Conservation (phyloP, 371 early-diverging fungal species). For the Saksenaea oblongispora region DNA sequence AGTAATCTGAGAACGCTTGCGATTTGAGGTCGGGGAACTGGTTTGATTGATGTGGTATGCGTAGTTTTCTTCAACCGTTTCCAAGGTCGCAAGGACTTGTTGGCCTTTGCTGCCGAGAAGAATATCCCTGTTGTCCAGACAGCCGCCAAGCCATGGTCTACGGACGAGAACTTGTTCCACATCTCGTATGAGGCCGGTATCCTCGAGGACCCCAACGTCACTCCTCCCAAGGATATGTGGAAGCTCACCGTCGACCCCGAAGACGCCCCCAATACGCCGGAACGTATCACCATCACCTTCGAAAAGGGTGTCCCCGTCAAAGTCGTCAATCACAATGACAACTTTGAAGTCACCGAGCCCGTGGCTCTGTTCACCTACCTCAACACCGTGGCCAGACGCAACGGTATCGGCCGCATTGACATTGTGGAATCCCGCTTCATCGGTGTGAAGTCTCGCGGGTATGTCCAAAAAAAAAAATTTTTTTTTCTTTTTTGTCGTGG, state of each 20-base stretch:
- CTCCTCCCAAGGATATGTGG: slow-evolving; percentile 98
- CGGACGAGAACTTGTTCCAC: slow-evolving; percentile 99
- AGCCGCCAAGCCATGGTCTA: slow-evolving; percentile 95
- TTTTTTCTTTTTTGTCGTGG: not conserved
- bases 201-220: slow-evolving; percentile 91
- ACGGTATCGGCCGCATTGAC: slow-evolving; percentile 97
- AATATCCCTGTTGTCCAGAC: slow-evolving; percentile 95
- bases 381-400: slow-evolving; percentile 93
- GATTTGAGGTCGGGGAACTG: too few species aligned
- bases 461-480: too few species aligned
- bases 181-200: slow-evolving; percentile 98
- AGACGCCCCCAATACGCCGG: slow-evolving; percentile 94
- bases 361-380: slow-evolving; percentile 92
- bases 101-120: slow-evolving; percentile 91
- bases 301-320: slow-evolving; percentile 85
- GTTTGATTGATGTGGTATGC: too few species aligned
- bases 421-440: slow-evolving; percentile 98
- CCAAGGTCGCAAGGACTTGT: slow-evolving; percentile 89
- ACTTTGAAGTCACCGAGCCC: slow-evolving; percentile 65
- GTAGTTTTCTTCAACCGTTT: slow-evolving; percentile 91
- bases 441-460: slow-evolving; percentile 96
- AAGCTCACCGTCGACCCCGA: slow-evolving; percentile 94
- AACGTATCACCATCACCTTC: slow-evolving; percentile 90
- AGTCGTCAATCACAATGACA: slow-evolving; percentile 82
- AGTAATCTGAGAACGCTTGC: too few species aligned